Evolutionary conservation across 345 rosid species (phyloP).

Genomic region (Psidium friedrichsthalianum): DNA sequence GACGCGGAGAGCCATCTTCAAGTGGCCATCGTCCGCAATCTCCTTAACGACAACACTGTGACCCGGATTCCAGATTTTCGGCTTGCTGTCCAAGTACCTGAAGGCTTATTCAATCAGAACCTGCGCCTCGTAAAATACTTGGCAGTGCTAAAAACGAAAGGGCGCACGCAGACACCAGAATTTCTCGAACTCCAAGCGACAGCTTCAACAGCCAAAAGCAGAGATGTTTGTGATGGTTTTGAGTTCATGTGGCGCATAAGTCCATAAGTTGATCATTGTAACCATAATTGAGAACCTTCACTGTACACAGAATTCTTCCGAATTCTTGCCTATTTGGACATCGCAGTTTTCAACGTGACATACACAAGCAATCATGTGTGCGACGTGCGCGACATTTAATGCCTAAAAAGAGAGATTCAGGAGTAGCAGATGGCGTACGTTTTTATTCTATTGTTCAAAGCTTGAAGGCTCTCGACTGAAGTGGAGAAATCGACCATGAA

Average conservation of each 20-base stretch:
- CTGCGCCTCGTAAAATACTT: accelerated
- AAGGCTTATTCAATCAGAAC: not conserved
- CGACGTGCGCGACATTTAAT: not conserved
- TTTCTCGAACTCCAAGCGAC: not conserved
- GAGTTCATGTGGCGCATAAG: not conserved
- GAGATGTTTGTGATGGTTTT: not conserved
- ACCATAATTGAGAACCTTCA: not conserved
- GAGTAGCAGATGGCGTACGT: constrained; percentile 14
- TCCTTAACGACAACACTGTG: constrained; percentile 42
- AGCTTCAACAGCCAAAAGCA: not conserved
- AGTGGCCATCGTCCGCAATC: constrained; percentile 50
- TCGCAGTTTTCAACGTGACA: too few species aligned
- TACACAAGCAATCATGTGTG: too few species aligned
- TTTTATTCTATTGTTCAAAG: constrained; percentile 26
- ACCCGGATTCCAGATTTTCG: constrained; percentile 37
- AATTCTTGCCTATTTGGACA: too few species aligned
- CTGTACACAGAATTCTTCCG: not conserved
- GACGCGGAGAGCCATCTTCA: constrained; percentile 46
- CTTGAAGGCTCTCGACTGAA: constrained; percentile 34
- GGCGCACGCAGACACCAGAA: not conserved
- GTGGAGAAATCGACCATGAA: constrained; percentile 47
- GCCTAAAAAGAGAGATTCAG: not conserved
- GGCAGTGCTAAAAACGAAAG: not conserved
- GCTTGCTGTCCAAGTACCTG: constrained; percentile 59
- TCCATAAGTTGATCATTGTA: not conserved